Percentiles rank a stretch among this genome's conserved stretches.
These are phyloP conservation scores for Penicillium sp. DNA, from an alignment of 2,329 filamentous ascomycete genomes.

Conservation along the genomic window DNA sequence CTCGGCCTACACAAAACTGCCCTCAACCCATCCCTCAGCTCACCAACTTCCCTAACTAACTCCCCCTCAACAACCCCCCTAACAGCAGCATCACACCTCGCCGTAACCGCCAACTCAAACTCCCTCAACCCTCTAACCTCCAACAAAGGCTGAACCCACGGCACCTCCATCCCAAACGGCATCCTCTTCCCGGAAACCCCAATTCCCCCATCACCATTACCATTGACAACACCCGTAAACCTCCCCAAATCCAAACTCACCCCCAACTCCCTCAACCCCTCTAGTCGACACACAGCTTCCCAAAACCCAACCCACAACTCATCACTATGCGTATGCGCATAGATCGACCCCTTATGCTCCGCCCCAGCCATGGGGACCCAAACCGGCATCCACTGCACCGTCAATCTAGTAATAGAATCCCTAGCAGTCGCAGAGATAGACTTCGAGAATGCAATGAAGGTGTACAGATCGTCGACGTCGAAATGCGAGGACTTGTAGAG, in stretches of 20 bases:
- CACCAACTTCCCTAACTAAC: conserved; percentile 26
- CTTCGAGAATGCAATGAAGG: conserved; percentile 34
- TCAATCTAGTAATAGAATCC: conserved; percentile 22
- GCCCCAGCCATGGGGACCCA: conserved; percentile 35
- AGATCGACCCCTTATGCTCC: conserved; percentile 32
- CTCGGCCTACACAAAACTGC: conserved; percentile 25
- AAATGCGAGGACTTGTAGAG: conserved; percentile 32
- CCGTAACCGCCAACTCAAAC: conserved; percentile 37
- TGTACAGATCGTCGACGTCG: conserved; percentile 38
- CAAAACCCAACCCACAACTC: conserved; percentile 34
- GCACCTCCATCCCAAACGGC: conserved; percentile 25
- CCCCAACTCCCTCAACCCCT: conserved; percentile 19
- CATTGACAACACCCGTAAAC: conserved; percentile 23
- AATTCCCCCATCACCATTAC: conserved; percentile 9
- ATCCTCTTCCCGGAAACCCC: conserved; percentile 25
- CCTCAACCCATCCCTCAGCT: conserved; percentile 28
- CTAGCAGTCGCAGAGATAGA: conserved; percentile 23
- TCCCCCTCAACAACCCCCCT: conserved; percentile 28
- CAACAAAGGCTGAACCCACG: conserved; percentile 32
- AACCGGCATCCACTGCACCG: conserved; percentile 35
- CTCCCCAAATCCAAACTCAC: conserved; percentile 33
- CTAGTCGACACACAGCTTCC: conserved; percentile 22
- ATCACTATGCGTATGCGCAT: conserved; percentile 38
- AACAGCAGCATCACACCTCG: conserved; percentile 30
- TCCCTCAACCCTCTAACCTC: conserved; percentile 26